These are phyloP conservation scores for Candida tropicalis DNA, from an alignment of 1,139 yeast genomes.

Conservation along the genomic window DNA sequence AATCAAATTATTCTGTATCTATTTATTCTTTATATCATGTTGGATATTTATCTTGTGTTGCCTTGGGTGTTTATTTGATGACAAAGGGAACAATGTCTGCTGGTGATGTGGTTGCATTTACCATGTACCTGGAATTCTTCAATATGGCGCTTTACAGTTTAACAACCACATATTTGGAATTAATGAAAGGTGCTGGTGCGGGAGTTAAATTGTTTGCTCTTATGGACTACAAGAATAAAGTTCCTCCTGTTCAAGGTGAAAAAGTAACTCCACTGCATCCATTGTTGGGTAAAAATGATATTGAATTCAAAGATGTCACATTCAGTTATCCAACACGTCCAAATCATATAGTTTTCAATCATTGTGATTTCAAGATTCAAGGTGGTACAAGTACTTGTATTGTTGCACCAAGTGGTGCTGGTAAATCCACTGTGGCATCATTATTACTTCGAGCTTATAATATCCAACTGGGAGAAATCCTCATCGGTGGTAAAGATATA, in stretches of 20 bases:
- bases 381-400: constrained; percentile 84
- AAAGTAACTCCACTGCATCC: constrained; percentile 27
- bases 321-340: constrained; percentile 90
- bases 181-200: constrained; percentile 60
- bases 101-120: constrained; percentile 51
- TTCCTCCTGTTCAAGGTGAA: constrained; percentile 45
- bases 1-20: constrained; percentile 49
- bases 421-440: constrained; percentile 83
- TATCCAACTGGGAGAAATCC: constrained; percentile 56
- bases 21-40: constrained; percentile 48
- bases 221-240: constrained; percentile 46
- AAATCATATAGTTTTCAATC: constrained; percentile 66
- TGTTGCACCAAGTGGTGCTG: constrained; percentile 92
- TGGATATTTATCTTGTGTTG: constrained; percentile 49
- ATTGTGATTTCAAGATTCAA: constrained; percentile 59
- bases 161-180: constrained; percentile 54
- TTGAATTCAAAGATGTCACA: constrained; percentile 65
- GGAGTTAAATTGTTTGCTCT: constrained; percentile 51
- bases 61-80: constrained; percentile 48
- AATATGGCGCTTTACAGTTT: constrained; percentile 53
- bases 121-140: constrained; percentile 53
- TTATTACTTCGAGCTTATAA: constrained; percentile 72
- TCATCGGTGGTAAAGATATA: constrained; percentile 69
- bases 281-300: constrained; percentile 52
- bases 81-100: constrained; percentile 47